phyloP scores from a whole-genome alignment of 148 eudicot species.

The Rhododendron simsii region DNA sequence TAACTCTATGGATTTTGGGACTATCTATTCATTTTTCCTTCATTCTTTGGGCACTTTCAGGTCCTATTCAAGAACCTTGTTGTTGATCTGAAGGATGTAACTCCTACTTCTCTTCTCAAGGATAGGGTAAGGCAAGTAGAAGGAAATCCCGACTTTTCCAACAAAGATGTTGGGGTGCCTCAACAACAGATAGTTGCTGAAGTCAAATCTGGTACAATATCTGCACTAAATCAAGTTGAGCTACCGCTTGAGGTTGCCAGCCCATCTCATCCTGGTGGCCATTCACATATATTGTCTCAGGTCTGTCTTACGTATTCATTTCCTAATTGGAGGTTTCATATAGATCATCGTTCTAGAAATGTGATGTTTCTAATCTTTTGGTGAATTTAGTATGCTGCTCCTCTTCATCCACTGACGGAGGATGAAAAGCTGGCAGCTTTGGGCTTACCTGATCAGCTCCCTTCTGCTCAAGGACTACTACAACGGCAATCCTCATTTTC shows the following conservation, averaged over 20 bases:
- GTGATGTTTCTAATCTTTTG: conserved; percentile 10
- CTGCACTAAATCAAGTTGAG: conserved; percentile 61
- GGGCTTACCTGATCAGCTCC: conserved; percentile 75
- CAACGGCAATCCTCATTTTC: conserved; percentile 62
- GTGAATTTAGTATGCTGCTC: conserved; percentile 52
- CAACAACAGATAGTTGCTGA: conserved; percentile 47
- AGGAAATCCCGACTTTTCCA: conserved; percentile 95
- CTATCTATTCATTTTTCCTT: neutral
- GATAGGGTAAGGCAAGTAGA: conserved; percentile 68
- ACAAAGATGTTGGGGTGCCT: conserved; percentile 63
- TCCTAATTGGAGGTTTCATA: neutral
- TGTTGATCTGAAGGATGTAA: conserved; percentile 73
- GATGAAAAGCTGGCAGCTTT: conserved; percentile 71
- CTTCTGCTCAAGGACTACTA: conserved; percentile 65
- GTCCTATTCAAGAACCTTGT: conserved; percentile 83
- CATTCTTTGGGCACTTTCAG: conserved; percentile 34
- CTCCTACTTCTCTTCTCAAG: conserved; percentile 71
- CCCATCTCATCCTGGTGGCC: conserved; percentile 61
- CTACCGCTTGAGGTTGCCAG: conserved; percentile 64
- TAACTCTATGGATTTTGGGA: neutral
- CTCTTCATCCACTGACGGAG: conserved; percentile 54
- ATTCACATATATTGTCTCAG: conserved; percentile 57
- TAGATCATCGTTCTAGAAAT: neutral
- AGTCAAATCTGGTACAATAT: conserved; percentile 43
- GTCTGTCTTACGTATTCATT: conserved; percentile 26